phyloP scores from a whole-genome alignment of 208 protist genomes.

The Trypanosoma platydactyli region DNA sequence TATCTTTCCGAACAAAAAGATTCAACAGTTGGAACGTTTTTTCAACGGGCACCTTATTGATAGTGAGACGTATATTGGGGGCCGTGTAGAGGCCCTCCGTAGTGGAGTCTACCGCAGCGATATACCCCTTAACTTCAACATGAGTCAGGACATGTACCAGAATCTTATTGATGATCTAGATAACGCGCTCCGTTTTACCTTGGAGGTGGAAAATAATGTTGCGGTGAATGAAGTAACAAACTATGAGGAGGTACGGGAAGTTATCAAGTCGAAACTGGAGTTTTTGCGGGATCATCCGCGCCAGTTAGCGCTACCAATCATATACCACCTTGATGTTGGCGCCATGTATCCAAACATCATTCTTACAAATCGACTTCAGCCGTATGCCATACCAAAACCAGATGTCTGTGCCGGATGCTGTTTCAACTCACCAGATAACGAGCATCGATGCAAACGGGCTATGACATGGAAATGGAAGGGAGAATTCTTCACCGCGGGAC shows the following conservation, averaged over 20 bases:
- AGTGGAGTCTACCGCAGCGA: slow-evolving; percentile 98
- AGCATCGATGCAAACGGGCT: slow-evolving; percentile 94
- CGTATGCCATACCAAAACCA: slow-evolving; percentile 95
- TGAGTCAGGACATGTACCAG: slow-evolving; percentile 92
- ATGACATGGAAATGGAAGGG: slow-evolving; percentile 99
- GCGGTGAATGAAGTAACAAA: slow-evolving; percentile 94
- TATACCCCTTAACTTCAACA: slow-evolving; percentile 94
- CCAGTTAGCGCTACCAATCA: slow-evolving; percentile 90
- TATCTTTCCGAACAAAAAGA: slow-evolving; percentile 99
- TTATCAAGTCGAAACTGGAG: slow-evolving; percentile 79
- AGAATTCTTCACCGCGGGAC: slow-evolving; percentile 95
- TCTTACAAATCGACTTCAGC: slow-evolving; percentile 99
- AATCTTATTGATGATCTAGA: slow-evolving; percentile 95
- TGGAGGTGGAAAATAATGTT: slow-evolving; percentile 88
- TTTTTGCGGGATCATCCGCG: slow-evolving; percentile 89
- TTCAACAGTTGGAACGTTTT: slow-evolving; percentile 85
- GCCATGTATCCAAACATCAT: slow-evolving; percentile 99
- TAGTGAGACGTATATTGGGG: slow-evolving; percentile 99
- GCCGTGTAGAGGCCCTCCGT: slow-evolving; percentile 94
- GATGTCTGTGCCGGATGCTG: slow-evolving; percentile 96
- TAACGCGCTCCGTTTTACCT: slow-evolving; percentile 85
- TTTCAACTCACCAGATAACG: slow-evolving; percentile 96
- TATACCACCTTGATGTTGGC: slow-evolving; percentile 99
- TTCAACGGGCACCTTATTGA: slow-evolving; percentile 98
- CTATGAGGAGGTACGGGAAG: slow-evolving; percentile 81